phyloP scores from a whole-genome alignment of 371 early-diverging fungal genomes.

The Lichtheimia ornata region DNA sequence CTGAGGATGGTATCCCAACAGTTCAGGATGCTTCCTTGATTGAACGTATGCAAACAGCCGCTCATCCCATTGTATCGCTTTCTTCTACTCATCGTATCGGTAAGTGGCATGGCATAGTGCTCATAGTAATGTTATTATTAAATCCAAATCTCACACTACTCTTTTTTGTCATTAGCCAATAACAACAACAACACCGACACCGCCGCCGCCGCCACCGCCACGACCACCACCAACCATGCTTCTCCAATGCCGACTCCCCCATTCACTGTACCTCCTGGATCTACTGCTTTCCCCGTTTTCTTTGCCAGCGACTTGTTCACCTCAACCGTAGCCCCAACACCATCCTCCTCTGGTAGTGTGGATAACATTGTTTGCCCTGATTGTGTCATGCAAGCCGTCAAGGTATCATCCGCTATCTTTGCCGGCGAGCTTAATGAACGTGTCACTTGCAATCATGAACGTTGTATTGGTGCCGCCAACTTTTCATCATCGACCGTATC shows the following conservation, averaged over 20 bases:
- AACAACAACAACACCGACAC: not conserved
- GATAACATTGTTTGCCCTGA: conserved; percentile 31
- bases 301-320: conserved; percentile 13
- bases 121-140: not conserved
- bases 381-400: conserved; percentile 46
- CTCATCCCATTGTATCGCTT: conserved; percentile 13
- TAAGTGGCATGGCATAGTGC: not conserved
- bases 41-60: conserved; percentile 17
- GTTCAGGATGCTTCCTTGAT: conserved; percentile 19
- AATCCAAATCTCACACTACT: not conserved
- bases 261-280: conserved; percentile 15
- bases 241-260: conserved; percentile 22
- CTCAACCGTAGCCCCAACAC: conserved; percentile 3
- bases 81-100: conserved; percentile 18
- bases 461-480: conserved; percentile 3
- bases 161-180: not conserved
- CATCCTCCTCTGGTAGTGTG: conserved; percentile 2
- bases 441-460: conserved; percentile 45
- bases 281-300: conserved; percentile 13
- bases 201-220: not conserved
- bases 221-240: not conserved
- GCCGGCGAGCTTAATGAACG: conserved; percentile 51
- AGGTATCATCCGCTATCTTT: conserved; percentile 51
- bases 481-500: conserved; percentile 14
- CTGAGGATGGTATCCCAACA: conserved; percentile 26